Evolutionary conservation across 2,329 filamentous ascomycete genomes (phyloP), one percentile per base, ranked within the genome.

Genomic region (Emmonsiellopsis sp.): DNA sequence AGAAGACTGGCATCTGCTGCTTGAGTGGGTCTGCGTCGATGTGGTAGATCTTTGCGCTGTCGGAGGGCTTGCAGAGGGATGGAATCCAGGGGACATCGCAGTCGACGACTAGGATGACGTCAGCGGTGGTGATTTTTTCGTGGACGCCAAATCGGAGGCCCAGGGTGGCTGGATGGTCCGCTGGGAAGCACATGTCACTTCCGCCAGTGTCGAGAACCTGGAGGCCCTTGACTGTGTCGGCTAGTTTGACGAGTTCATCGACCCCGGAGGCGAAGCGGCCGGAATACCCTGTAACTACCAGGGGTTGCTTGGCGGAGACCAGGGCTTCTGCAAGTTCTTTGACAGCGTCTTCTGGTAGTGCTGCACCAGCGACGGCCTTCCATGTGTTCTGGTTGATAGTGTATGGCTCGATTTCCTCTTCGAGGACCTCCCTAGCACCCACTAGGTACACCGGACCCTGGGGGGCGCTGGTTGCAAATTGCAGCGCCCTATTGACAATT

Each of bases 71-170:
- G 69, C 79, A 84, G 56, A 83, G 82, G 0, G 88, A 93, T n/a
- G 85, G 84, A 53, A 96, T 90, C 89, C 90, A 96, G 0, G 91
- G 91, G 0, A 95, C 89, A 64, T 96, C 91, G 58, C 89, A 94
- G 68, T 96, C 87, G 27, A 95, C 65, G 2, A 95, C 85, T 1
- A 96, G 60, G 55, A 96, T 94, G 9, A 89, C 81, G 66, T 96
- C 92, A 0, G 91, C 88, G 0, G 82, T 82, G 55, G 77, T 79
- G 65, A 95, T 87, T 42, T 77, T 76, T 2, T 87, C 82, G 50
- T 95, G 86, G 2, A 80, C 77, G 2, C 88, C 88, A 61, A 84
- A 94, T 43, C 83, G 78, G 50, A 93, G 68, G 2, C 91, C 85
- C 10, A 88, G 65, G 73, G 81, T 88, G 0, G 72, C 81, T 1